Evolutionary conservation across 2,329 filamentous ascomycete species (phyloP).

Genomic region (Akanthomyces uredinophilus): DNA sequence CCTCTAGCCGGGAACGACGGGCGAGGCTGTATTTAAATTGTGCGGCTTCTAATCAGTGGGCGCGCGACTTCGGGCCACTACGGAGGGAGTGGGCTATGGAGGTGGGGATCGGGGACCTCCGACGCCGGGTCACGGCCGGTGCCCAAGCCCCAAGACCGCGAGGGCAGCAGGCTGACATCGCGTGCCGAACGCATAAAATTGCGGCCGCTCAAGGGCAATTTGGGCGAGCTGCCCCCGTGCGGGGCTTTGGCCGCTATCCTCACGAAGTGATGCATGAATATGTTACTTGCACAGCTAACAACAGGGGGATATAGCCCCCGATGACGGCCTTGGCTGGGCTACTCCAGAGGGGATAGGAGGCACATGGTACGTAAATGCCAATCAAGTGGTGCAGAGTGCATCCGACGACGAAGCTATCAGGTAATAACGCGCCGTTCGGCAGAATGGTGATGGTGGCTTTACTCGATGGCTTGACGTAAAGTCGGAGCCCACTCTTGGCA

Average conservation of each 20-base stretch:
- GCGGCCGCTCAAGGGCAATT: neutral
- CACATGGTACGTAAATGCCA: neutral
- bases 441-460: neutral
- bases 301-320: neutral
- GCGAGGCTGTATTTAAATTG: constrained; percentile 10
- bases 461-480: constrained; percentile 12
- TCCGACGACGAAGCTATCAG: constrained; percentile 6
- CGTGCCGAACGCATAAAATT: neutral
- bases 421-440: constrained; percentile 6
- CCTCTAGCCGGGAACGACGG: neutral
- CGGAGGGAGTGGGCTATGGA: neutral
- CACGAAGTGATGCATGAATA: neutral
- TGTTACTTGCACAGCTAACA: neutral
- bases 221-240: neutral
- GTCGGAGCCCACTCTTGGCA: constrained; percentile 2
- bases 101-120: constrained; percentile 29
- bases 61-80: constrained; percentile 14
- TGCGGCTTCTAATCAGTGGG: neutral
- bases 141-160: neutral
- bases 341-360: neutral
- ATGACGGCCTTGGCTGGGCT: neutral
- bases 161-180: neutral
- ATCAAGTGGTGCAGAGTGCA: neutral
- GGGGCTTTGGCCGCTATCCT: neutral
- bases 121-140: constrained; percentile 21